Conservation (phyloP, 2,329 filamentous ascomycete genomes). For the Colletotrichum liaoningense region DNA sequence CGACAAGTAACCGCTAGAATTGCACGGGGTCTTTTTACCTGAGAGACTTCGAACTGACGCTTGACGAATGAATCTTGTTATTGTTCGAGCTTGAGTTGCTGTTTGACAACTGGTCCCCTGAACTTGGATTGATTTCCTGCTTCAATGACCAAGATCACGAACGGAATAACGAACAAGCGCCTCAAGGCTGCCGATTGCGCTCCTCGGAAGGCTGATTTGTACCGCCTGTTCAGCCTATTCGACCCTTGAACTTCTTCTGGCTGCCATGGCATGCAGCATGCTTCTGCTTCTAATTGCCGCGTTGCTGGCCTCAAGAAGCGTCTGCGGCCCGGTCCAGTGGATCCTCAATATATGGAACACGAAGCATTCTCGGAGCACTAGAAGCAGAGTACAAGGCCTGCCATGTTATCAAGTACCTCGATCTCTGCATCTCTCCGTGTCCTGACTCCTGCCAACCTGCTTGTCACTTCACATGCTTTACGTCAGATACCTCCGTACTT, state of each 20-base stretch:
- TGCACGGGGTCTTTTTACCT: too few relatives aligned
- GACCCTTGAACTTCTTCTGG: background rate
- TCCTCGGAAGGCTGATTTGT: background rate
- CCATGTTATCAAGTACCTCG: constrained; percentile 21
- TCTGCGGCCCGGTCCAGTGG: constrained; percentile 10
- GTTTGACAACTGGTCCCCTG: background rate
- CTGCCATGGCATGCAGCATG: background rate
- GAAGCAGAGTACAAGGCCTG: background rate
- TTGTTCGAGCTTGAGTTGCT: background rate
- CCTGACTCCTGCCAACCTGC: background rate
- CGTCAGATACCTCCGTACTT: background rate
- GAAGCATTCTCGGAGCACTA: constrained; percentile 1
- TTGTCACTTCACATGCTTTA: background rate
- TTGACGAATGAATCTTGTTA: background rate
- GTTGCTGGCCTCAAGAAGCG: constrained; percentile 9
- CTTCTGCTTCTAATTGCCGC: constrained; percentile 8
- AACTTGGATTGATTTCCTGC: background rate
- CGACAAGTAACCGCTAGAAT: too few relatives aligned
- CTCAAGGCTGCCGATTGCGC: background rate
- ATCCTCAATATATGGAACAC: constrained; percentile 1
- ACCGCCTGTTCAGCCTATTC: background rate
- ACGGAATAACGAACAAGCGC: background rate
- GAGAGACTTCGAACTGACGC: too few relatives aligned
- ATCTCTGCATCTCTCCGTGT: background rate
- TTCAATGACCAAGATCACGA: background rate